Percentiles rank a stretch among this genome's conserved stretches.
Conservation (phyloP, 345 rosid species). For the Limnanthes douglasii region DNA sequence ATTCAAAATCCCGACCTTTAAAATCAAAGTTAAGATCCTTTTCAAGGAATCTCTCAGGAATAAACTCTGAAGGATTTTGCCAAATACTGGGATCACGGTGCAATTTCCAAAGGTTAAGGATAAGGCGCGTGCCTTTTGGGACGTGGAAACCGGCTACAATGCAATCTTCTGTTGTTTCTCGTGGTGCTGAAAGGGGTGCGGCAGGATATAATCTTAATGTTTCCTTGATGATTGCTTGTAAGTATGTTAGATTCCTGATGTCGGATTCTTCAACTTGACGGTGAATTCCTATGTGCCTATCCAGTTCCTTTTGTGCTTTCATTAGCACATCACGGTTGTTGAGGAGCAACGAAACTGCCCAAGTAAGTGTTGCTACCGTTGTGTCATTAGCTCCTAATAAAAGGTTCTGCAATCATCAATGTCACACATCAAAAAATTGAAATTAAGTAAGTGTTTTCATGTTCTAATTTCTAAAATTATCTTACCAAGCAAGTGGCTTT, state of each 20-base stretch:
- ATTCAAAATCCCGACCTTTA: constrained; percentile 26
- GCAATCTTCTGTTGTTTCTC: constrained; percentile 37
- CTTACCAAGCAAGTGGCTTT: constrained; percentile 57
- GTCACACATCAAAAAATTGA: neutral
- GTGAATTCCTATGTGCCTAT: constrained; percentile 24
- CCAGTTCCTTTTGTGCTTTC: constrained; percentile 38
- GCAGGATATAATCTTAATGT: constrained; percentile 45
- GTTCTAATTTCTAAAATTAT: constrained; percentile 2
- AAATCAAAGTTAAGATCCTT: constrained; percentile 20
- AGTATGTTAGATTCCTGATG: constrained; percentile 24
- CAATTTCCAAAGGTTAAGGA: constrained; percentile 40
- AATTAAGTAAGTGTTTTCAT: neutral
- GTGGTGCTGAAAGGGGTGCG: constrained; percentile 34
- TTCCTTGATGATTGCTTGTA: constrained; percentile 54
- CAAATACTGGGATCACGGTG: constrained; percentile 26
- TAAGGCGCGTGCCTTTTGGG: constrained; percentile 28
- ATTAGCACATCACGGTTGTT: constrained; percentile 23
- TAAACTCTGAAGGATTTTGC: constrained; percentile 22
- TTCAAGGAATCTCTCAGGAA: constrained; percentile 31
- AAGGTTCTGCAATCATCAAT: constrained; percentile 10
- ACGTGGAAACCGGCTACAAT: constrained; percentile 25
- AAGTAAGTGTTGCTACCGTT: constrained; percentile 25
- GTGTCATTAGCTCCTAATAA: constrained; percentile 37
- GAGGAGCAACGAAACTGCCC: constrained; percentile 44
- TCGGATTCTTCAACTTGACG: constrained; percentile 38